A percentile compares a stretch with the other conserved stretches of the same genome.
These are phyloP conservation scores for Hymenoscyphus occultus DNA, from an alignment of 2,329 filamentous ascomycete genomes.

Conservation along the genomic window DNA sequence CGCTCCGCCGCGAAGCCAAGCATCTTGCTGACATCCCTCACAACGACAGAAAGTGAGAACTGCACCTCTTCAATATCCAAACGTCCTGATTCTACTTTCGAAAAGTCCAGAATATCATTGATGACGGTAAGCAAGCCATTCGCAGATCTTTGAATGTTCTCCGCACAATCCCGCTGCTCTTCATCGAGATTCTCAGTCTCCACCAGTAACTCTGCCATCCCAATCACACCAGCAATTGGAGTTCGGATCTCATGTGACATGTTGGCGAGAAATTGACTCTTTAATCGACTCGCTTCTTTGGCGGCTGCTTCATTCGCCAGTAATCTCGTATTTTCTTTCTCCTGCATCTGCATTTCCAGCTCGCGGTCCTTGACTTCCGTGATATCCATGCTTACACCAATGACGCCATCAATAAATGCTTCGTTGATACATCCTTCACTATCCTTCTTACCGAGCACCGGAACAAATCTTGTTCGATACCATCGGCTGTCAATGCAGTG, in stretches of 20 bases:
- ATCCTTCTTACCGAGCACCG: slow-evolving; percentile 56
- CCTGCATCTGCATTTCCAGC: slow-evolving; percentile 59
- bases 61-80: slow-evolving; percentile 78
- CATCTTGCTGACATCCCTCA: slow-evolving; percentile 82
- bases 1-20: slow-evolving; percentile 79
- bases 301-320: slow-evolving; percentile 72
- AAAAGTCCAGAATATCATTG: slow-evolving; percentile 89
- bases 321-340: slow-evolving; percentile 66
- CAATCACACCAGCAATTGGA: slow-evolving; percentile 76
- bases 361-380: slow-evolving; percentile 68
- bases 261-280: slow-evolving; percentile 76
- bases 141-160: slow-evolving; percentile 75
- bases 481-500: slow-evolving; percentile 52
- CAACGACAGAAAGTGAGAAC: slow-evolving; percentile 70
- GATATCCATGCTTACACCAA: slow-evolving; percentile 77
- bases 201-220: slow-evolving; percentile 72
- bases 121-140: slow-evolving; percentile 83
- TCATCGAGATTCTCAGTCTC: slow-evolving; percentile 60
- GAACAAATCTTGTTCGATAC: slow-evolving; percentile 70
- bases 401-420: slow-evolving; percentile 64
- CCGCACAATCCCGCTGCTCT: slow-evolving; percentile 72
- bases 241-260: slow-evolving; percentile 81
- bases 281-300: slow-evolving; percentile 76
- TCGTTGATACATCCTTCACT: slow-evolving; percentile 49
- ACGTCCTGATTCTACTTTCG: slow-evolving; percentile 76